phyloP scores from a whole-genome alignment of 768 basidiomycete genomes.

The Lentinus tigrinus region DNA sequence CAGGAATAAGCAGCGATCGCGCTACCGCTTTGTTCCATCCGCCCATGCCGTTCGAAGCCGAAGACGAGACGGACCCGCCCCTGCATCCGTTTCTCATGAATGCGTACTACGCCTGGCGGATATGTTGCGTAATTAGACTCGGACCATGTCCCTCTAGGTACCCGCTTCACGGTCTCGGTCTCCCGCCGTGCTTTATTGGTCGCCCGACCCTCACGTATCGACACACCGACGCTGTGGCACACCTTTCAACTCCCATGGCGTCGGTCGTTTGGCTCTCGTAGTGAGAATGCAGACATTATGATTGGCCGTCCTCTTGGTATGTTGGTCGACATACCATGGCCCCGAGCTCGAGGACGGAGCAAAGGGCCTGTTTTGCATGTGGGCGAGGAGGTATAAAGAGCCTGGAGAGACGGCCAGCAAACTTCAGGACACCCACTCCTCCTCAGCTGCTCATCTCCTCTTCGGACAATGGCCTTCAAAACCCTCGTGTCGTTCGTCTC shows the following conservation, averaged over 20 bases:
- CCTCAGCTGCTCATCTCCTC: background rate
- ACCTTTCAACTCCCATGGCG: background rate
- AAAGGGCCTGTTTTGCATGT: background rate
- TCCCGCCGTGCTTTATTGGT: background rate
- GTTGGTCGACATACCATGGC: background rate
- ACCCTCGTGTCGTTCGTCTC: slow-evolving; percentile 17
- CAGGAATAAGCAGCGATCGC: too few relatives aligned
- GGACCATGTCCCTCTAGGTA: background rate
- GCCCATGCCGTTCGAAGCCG: too few relatives aligned
- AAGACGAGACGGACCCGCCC: too few relatives aligned
- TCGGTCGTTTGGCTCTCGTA: background rate
- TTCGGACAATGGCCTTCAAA: slow-evolving; percentile 23
- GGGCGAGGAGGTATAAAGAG: slow-evolving; percentile 10
- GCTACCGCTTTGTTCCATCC: too few relatives aligned
- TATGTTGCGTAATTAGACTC: too few relatives aligned
- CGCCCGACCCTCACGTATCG: background rate
- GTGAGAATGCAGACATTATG: background rate
- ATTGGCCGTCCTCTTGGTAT: background rate
- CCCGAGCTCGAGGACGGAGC: background rate
- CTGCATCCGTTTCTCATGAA: too few relatives aligned
- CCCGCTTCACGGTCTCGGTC: background rate
- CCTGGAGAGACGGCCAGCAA: background rate
- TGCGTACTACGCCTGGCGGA: too few relatives aligned
- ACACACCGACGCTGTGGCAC: background rate
- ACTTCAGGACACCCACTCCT: slow-evolving; percentile 7